These are phyloP conservation scores for Rugonectria rugulosa DNA, from an alignment of 2,329 filamentous ascomycete genomes.

Conservation along the genomic window DNA sequence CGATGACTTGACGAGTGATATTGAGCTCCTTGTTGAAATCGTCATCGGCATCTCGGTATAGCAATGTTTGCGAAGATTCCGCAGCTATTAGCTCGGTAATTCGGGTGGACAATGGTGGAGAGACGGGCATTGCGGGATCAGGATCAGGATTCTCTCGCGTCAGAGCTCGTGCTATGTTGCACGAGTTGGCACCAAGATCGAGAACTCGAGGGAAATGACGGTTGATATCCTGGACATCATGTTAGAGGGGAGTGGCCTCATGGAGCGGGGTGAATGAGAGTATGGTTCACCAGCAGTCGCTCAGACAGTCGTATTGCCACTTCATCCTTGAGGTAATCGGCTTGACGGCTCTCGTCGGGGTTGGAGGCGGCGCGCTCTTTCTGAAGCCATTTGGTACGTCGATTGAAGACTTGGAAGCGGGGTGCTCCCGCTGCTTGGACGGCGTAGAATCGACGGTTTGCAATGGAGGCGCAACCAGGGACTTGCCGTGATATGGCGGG, in stretches of 20 bases:
- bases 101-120: conserved; percentile 72
- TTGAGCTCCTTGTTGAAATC: conserved; percentile 78
- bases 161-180: conserved; percentile 88
- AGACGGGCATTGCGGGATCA: conserved; percentile 60
- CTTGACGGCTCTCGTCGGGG: conserved; percentile 74
- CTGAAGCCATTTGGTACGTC: conserved; percentile 85
- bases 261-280: neutral
- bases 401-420: conserved; percentile 90
- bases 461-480: conserved; percentile 22
- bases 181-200: conserved; percentile 94
- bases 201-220: conserved; percentile 84
- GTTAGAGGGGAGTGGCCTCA: conserved; percentile 20
- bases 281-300: conserved; percentile 71
- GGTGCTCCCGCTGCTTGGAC: conserved; percentile 79
- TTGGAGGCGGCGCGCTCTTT: conserved; percentile 84
- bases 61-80: conserved; percentile 79
- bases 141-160: conserved; percentile 73
- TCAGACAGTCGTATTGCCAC: conserved; percentile 86
- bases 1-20: conserved; percentile 78
- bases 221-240: conserved; percentile 79
- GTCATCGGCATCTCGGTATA: conserved; percentile 80
- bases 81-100: conserved; percentile 80
- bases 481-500: conserved; percentile 30
- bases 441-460: conserved; percentile 69
- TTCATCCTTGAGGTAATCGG: conserved; percentile 94